Conservation (phyloP, 129 eudicot genomes). For the Silybum marianum region DNA sequence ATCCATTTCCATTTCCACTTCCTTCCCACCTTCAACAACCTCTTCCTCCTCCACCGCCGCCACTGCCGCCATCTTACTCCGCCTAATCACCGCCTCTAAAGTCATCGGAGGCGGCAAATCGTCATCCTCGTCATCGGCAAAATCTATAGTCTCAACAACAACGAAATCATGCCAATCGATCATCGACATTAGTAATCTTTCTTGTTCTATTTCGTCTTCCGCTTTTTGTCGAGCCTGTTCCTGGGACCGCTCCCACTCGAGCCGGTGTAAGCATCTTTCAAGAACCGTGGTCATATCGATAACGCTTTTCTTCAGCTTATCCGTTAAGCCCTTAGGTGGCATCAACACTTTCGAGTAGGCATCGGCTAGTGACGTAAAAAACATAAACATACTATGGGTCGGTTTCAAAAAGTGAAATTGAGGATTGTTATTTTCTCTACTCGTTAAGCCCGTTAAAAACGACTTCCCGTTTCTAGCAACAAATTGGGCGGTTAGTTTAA, state of each 20-base stretch:
- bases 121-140: slow-evolving; percentile 91
- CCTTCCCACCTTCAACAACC: slow-evolving; percentile 74
- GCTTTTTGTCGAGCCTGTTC: slow-evolving; percentile 95
- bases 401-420: slow-evolving; percentile 91
- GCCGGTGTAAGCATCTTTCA: slow-evolving; percentile 78
- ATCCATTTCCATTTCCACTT: slow-evolving; percentile 96
- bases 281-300: slow-evolving; percentile 78
- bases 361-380: slow-evolving; percentile 88
- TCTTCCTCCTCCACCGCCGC: slow-evolving; percentile 64
- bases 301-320: slow-evolving; percentile 69
- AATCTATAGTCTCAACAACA: slow-evolving; percentile 80
- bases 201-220: slow-evolving; percentile 88
- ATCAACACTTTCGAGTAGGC: slow-evolving; percentile 87
- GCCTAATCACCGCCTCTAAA: slow-evolving; percentile 82
- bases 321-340: slow-evolving; percentile 85
- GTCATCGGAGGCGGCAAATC: slow-evolving; percentile 91
- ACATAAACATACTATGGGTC: slow-evolving; percentile 90
- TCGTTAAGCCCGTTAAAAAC: slow-evolving; percentile 73
- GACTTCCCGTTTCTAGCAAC: slow-evolving; percentile 90
- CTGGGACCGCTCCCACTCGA: slow-evolving; percentile 90
- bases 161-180: slow-evolving; percentile 98
- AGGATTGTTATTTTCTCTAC: slow-evolving; percentile 80
- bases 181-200: slow-evolving; percentile 83
- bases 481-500: slow-evolving; percentile 85
- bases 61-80: slow-evolving; percentile 70